Evolutionary conservation across 1,284 basidiomycete species (phyloP), one percentile per base, ranked within the genome.

Genomic region (Phaffia rhodozyma): DNA sequence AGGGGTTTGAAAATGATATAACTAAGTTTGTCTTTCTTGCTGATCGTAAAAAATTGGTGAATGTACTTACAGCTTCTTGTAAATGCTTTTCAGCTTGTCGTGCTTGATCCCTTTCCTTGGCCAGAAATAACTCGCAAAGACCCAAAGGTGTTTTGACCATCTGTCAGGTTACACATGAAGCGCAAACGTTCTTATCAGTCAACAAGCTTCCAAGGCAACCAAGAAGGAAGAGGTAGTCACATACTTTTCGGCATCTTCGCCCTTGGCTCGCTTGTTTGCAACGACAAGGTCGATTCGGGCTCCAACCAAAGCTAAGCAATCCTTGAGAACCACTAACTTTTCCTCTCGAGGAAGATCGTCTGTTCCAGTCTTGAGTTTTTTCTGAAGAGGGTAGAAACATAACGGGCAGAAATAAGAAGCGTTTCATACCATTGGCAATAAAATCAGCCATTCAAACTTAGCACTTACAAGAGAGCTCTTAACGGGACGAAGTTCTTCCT

Each of bases 121-220:
- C 93, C 93, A 97, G 78, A 97, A 97, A 65, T 92, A 81, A 1
- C 91, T 91, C 47, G 92, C 89, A 69, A 94, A 94, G 53, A 87
- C 91, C 69, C 89, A 77, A 75, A 91, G 63, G 30, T 53, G 57
- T 48, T 56, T 60, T 38, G 58, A 59, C 58, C 63, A 63, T 20
- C 61, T 63, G 27, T 7, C 13, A 43, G 2, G 48, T 25, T 3
- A 2, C 11, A n/a, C 32, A 47, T 43, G 23, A 38, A 47, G 30
- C 23, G 5, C 32, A 34, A 34, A 9, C 32, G 5, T 9, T 5
- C 32, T 34, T 6, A n/a, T 27, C 20, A 20, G 29, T 21, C n/a
- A 23, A 48, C 20, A 48, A 3, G 43, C n/a, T n/a, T n/a, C n/a
- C n/a, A n/a, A 5, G 1, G 48, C 27, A 6, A 57, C 25, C 50